Conservation (phyloP, 23 red algal species). For the Gracilaria caudata region DNA sequence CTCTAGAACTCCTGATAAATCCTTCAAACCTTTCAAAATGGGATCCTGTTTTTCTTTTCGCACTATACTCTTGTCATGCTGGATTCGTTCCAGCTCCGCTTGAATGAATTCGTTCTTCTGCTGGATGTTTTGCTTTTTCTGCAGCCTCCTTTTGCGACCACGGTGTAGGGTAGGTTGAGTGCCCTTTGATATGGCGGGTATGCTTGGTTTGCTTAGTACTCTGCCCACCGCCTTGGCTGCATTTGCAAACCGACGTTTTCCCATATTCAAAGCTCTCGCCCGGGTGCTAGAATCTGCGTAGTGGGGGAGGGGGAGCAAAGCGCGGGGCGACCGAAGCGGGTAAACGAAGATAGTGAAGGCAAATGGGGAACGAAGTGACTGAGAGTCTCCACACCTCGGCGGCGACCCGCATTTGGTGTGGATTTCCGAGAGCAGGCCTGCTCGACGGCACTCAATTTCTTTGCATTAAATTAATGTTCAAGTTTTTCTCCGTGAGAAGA, state of each 20-base stretch:
- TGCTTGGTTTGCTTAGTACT: not conserved
- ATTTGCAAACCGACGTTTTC: not conserved
- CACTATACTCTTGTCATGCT: not conserved
- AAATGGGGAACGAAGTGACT: not conserved
- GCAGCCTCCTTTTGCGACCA: slow-evolving; percentile 27
- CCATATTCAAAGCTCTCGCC: not conserved
- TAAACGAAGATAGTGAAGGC: not conserved
- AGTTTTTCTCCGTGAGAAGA: not conserved
- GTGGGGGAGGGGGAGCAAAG: not conserved
- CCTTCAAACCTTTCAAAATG: not conserved
- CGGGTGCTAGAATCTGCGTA: not conserved
- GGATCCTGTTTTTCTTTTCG: not conserved
- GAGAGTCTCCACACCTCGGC: too few relatives aligned
- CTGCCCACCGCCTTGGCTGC: not conserved
- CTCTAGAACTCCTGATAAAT: slow-evolving; percentile 4
- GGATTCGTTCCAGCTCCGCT: slow-evolving; percentile 8
- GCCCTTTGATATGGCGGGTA: not conserved
- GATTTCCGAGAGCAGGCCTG: too few relatives aligned
- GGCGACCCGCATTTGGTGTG: too few relatives aligned
- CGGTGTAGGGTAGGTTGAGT: slow-evolving; percentile 14
- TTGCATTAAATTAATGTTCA: not conserved
- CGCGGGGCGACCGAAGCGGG: not conserved
- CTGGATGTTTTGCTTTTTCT: slow-evolving; percentile 1
- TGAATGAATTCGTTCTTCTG: slow-evolving; percentile 17
- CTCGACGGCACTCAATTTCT: not conserved